Evolutionary conservation across 2,329 filamentous ascomycete genomes (phyloP).

Genomic region (Colletotrichum australisinense): DNA sequence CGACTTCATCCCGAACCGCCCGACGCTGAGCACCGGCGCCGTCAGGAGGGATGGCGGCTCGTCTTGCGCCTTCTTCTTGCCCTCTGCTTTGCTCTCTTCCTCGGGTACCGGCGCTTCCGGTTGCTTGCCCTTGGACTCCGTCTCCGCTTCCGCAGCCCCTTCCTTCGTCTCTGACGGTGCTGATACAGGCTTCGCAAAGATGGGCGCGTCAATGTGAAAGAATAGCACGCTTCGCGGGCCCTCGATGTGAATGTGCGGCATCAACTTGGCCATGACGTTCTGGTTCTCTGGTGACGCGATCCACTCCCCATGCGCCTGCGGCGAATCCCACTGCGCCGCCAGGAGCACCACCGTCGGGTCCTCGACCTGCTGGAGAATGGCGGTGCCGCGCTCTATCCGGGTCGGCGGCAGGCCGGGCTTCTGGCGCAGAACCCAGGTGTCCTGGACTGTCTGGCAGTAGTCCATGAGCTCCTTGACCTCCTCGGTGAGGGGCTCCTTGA

Average conservation of each 20-base stretch:
- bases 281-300: slow-evolving; percentile 55
- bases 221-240: slow-evolving; percentile 47
- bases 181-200: slow-evolving; percentile 33
- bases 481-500: slow-evolving; percentile 43
- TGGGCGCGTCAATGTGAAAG: slow-evolving; percentile 53
- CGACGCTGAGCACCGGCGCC: slow-evolving; percentile 50
- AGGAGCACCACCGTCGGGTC: slow-evolving; percentile 53
- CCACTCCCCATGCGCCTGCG: slow-evolving; percentile 55
- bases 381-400: slow-evolving; percentile 47
- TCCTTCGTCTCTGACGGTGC: slow-evolving; percentile 5
- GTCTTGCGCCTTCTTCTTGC: slow-evolving; percentile 26
- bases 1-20: slow-evolving; percentile 44
- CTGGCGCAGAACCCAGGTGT: slow-evolving; percentile 52
- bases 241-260: slow-evolving; percentile 45
- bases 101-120: slow-evolving; percentile 6
- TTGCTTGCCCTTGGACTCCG: slow-evolving; percentile 11
- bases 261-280: slow-evolving; percentile 46
- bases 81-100: slow-evolving; percentile 17
- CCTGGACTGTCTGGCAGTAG: slow-evolving; percentile 48
- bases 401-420: slow-evolving; percentile 48
- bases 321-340: slow-evolving; percentile 57
- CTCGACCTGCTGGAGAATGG: slow-evolving; percentile 48
- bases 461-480: slow-evolving; percentile 48
- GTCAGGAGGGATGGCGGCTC: slow-evolving; percentile 21
- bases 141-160: not conserved